These are phyloP conservation scores for Neopestalotiopsis clavispora DNA, from an alignment of 2,329 filamentous ascomycete genomes.

Conservation along the genomic window DNA sequence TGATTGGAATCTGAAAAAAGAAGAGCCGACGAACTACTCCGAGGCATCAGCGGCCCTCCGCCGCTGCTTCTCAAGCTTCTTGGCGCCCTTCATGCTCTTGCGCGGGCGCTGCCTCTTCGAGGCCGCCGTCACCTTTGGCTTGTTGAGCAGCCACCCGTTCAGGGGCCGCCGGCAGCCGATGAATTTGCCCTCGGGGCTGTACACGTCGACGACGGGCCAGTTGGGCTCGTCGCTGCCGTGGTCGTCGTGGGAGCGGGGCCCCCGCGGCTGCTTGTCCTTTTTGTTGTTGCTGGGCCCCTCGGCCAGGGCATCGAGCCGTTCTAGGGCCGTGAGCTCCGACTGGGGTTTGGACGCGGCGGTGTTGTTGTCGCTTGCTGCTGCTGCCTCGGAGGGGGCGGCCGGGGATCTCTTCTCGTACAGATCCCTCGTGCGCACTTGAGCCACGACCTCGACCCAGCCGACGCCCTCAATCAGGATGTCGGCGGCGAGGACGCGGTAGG, in stretches of 20 bases:
- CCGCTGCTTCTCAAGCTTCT: slow-evolving; percentile 54
- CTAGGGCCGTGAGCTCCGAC: slow-evolving; percentile 25
- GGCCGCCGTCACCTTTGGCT: slow-evolving; percentile 54
- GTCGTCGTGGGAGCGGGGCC: slow-evolving; percentile 20
- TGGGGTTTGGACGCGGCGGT: slow-evolving; percentile 20
- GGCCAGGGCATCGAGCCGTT: slow-evolving; percentile 25
- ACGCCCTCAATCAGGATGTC: slow-evolving; percentile 92
- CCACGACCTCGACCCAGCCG: slow-evolving; percentile 89
- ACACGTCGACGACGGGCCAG: slow-evolving; percentile 82
- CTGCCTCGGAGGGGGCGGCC: slow-evolving; percentile 14
- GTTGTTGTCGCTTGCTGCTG: neutral
- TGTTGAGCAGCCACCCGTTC: slow-evolving; percentile 71
- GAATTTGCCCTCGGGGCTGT: slow-evolving; percentile 82
- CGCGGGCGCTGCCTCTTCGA: slow-evolving; percentile 63
- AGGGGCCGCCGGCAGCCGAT: slow-evolving; percentile 71
- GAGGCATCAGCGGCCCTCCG: slow-evolving; percentile 23
- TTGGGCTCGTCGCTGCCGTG: slow-evolving; percentile 36
- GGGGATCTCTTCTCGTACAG: slow-evolving; percentile 36
- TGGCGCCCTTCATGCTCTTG: slow-evolving; percentile 70
- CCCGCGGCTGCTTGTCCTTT: slow-evolving; percentile 19
- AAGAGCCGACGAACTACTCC: neutral
- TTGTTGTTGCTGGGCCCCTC: slow-evolving; percentile 11
- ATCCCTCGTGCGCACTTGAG: slow-evolving; percentile 73
- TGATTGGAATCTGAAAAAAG: neutral
- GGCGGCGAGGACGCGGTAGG: slow-evolving; percentile 78